A percentile compares a stretch with the other conserved stretches of the same genome.
phyloP scores from a whole-genome alignment of 148 eudicot species.

The Camellia japonica region DNA sequence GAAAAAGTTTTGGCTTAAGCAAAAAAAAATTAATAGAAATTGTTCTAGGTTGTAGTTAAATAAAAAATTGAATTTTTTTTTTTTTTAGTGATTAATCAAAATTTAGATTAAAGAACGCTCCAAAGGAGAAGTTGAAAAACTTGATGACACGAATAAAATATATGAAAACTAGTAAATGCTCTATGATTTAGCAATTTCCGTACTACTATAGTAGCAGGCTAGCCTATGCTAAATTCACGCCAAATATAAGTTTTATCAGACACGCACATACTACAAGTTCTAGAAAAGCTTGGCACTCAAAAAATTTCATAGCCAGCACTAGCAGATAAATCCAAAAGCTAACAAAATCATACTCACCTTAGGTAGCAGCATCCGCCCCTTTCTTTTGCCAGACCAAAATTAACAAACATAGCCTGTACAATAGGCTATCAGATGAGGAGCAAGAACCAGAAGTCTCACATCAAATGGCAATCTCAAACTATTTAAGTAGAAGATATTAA shows the following conservation, averaged over 20 bases:
- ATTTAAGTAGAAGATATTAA: too few species aligned
- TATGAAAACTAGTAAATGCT: not conserved
- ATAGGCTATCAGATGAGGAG: too few species aligned
- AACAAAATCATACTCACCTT: slow-evolving; percentile 43
- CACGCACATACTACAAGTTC: too few species aligned
- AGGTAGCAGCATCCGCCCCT: slow-evolving; percentile 87
- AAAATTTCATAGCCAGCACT: too few species aligned
- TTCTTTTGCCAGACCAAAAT: too few species aligned
- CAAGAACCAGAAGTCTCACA: too few species aligned
- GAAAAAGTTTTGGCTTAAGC: not conserved
- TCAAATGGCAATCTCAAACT: too few species aligned
- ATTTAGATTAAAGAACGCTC: not conserved
- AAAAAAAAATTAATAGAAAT: not conserved
- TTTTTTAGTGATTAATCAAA: not conserved
- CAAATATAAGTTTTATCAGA: not conserved
- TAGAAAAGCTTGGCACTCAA: too few species aligned
- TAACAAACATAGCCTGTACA: too few species aligned
- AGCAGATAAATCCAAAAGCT: not conserved
- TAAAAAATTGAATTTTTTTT: too few species aligned
- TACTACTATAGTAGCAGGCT: not conserved
- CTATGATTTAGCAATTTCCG: not conserved
- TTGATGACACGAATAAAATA: not conserved
- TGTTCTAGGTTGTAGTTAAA: not conserved
- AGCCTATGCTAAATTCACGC: not conserved
- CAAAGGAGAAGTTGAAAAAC: not conserved